These are phyloP conservation scores for Westerdykella sp. DNA, from an alignment of 2,329 filamentous ascomycete genomes.

Conservation along the genomic window DNA sequence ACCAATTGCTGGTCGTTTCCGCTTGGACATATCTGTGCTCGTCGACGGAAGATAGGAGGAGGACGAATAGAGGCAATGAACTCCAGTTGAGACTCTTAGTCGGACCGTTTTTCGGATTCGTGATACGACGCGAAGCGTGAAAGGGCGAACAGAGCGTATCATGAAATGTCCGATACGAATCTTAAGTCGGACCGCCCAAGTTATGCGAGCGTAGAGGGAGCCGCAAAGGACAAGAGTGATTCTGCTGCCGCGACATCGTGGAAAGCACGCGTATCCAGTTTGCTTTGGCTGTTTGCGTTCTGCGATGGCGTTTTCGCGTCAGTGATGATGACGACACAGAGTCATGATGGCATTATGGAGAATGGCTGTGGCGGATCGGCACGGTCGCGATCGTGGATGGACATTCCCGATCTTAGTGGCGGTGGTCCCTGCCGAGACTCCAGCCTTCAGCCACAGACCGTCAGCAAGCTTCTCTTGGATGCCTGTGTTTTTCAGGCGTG, in stretches of 20 bases:
- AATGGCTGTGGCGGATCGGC: background rate
- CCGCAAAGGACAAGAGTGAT: background rate
- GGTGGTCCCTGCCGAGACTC: background rate
- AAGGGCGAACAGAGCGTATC: constrained; percentile 19
- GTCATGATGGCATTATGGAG: background rate
- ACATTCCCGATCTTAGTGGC: background rate
- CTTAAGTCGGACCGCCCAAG: background rate
- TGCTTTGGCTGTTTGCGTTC: background rate
- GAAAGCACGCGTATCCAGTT: background rate
- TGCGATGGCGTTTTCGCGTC: background rate
- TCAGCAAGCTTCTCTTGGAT: background rate
- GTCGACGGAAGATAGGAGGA: constrained; percentile 2
- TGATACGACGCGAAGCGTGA: constrained; percentile 15
- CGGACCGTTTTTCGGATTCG: constrained; percentile 3
- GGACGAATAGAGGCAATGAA: constrained; percentile 8
- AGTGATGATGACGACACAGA: background rate
- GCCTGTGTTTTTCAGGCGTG: background rate
- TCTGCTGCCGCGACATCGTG: background rate
- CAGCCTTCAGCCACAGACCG: background rate
- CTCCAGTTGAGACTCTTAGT: constrained; percentile 9
- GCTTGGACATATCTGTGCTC: constrained; percentile 23
- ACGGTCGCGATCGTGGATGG: background rate
- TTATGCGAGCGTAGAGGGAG: background rate
- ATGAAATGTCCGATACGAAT: constrained; percentile 18
- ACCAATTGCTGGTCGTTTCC: constrained; percentile 19